Conservation (phyloP, 2,329 filamentous ascomycete species). For the Escovopsis weberi region DNA sequence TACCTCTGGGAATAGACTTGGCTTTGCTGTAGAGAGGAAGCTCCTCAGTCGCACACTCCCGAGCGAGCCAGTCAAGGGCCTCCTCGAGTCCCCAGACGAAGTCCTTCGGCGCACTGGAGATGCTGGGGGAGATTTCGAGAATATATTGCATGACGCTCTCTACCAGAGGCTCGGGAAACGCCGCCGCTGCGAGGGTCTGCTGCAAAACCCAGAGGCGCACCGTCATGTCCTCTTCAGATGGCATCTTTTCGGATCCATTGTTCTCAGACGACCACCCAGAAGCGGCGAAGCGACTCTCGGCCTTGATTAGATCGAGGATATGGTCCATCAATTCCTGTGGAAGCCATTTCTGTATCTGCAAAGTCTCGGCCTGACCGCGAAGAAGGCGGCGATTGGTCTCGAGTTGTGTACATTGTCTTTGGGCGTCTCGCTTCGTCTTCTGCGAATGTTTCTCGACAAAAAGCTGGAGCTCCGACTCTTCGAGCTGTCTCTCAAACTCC, state of each 20-base stretch:
- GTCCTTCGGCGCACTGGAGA: slow-evolving; percentile 43
- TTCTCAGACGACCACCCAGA: slow-evolving; percentile 34
- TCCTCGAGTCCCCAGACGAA: slow-evolving; percentile 77
- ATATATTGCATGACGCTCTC: slow-evolving; percentile 51
- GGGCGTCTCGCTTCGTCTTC: slow-evolving; percentile 66
- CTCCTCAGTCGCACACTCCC: slow-evolving; percentile 54
- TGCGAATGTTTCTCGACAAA: slow-evolving; percentile 71
- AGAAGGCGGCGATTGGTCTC: slow-evolving; percentile 78
- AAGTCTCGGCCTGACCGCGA: slow-evolving; percentile 58
- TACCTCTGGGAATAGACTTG: slow-evolving; percentile 25
- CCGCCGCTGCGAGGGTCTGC: slow-evolving; percentile 52
- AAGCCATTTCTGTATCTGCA: slow-evolving; percentile 67
- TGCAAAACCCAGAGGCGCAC: slow-evolving; percentile 75
- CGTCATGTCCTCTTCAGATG: slow-evolving; percentile 61
- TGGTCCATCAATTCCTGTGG: slow-evolving; percentile 63
- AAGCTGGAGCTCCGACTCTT: slow-evolving; percentile 78
- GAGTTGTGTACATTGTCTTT: slow-evolving; percentile 60
- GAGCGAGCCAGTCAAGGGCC: slow-evolving; percentile 78
- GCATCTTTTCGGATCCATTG: slow-evolving; percentile 34
- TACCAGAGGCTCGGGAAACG: slow-evolving; percentile 51
- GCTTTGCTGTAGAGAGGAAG: slow-evolving; percentile 53
- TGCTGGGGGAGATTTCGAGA: slow-evolving; percentile 50
- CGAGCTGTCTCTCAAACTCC: slow-evolving; percentile 77
- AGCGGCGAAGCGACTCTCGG: slow-evolving; percentile 45
- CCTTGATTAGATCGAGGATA: slow-evolving; percentile 57